Evolutionary conservation across 352 stramenopile genomes (phyloP).

Genomic region (Blastocystis sp.): DNA sequence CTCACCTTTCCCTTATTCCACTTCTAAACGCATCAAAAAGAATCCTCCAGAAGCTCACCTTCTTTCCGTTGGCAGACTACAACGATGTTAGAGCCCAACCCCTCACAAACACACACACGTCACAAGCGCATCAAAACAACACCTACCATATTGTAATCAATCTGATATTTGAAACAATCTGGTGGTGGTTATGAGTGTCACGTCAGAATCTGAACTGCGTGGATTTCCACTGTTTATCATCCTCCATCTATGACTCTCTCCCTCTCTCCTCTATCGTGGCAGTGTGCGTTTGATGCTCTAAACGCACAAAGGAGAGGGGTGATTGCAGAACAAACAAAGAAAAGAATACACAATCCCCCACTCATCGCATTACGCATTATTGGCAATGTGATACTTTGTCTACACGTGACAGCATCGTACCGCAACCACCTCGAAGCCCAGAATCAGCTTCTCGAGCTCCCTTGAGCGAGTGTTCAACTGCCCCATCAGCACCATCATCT

Average conservation of each 20-base stretch:
- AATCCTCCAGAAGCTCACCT: slow-evolving; percentile 3
- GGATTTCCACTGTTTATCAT: background rate
- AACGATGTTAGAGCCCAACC: slow-evolving; percentile 16
- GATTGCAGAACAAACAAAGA: background rate
- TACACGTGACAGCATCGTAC: background rate
- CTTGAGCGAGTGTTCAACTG: slow-evolving; percentile 58
- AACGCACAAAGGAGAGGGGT: background rate
- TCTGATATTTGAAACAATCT: slow-evolving; percentile 59
- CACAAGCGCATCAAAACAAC: background rate
- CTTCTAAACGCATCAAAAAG: slow-evolving; percentile 41
- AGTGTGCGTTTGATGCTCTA: too few species aligned
- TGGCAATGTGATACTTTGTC: slow-evolving; percentile 54
- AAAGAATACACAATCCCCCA: background rate
- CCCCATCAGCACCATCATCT: slow-evolving; percentile 69
- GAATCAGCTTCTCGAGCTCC: slow-evolving; percentile 53
- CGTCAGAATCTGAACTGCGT: background rate
- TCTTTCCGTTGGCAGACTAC: slow-evolving; percentile 69
- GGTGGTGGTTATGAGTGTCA: background rate
- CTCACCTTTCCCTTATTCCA: slow-evolving; percentile 69
- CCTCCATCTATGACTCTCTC: too few species aligned
- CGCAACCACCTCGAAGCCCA: slow-evolving; percentile 29
- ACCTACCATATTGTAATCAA: slow-evolving; percentile 68
- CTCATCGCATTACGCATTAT: background rate
- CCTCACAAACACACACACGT: background rate
- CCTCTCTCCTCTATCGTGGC: too few species aligned